phyloP scores from a whole-genome alignment of 805 yeast species.

The Aciculoconidium aculeatum region DNA sequence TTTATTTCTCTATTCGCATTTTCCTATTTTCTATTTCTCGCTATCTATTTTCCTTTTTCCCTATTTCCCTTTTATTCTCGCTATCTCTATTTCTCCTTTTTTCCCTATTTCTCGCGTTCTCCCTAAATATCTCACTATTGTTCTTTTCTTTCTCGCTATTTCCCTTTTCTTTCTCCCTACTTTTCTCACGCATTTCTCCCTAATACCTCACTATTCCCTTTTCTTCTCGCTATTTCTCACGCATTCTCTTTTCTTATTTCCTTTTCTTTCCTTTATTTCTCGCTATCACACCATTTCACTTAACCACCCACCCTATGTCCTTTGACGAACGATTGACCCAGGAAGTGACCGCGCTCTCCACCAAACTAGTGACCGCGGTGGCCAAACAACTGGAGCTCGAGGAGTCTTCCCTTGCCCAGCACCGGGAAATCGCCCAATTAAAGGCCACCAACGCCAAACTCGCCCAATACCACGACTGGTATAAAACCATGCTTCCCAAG shows the following conservation, averaged over 20 bases:
- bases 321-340: conserved; percentile 40
- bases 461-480: conserved; percentile 15
- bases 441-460: conserved; percentile 19
- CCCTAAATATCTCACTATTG: no score
- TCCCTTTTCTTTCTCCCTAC: not conserved
- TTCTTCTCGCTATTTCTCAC: not conserved
- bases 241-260: not conserved
- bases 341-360: conserved; percentile 53
- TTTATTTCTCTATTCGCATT: no score
- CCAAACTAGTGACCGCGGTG: conserved; percentile 55
- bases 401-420: conserved; percentile 37
- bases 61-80: no score
- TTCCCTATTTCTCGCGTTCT: no score
- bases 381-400: conserved; percentile 53
- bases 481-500: conserved; percentile 23
- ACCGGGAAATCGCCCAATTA: conserved; percentile 28
- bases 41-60: no score
- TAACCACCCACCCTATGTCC: conserved; percentile 6
- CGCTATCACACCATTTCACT: conserved; percentile 3
- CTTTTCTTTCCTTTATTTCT: not conserved
- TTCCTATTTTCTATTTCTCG: no score
- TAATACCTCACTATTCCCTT: not conserved
- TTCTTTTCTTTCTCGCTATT: no score
- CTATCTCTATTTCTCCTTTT: no score
- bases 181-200: conserved; percentile 1